Evolutionary conservation across 495 filamentous ascomycete species (phyloP).

Genomic region (Astrocystis sublimbata): DNA sequence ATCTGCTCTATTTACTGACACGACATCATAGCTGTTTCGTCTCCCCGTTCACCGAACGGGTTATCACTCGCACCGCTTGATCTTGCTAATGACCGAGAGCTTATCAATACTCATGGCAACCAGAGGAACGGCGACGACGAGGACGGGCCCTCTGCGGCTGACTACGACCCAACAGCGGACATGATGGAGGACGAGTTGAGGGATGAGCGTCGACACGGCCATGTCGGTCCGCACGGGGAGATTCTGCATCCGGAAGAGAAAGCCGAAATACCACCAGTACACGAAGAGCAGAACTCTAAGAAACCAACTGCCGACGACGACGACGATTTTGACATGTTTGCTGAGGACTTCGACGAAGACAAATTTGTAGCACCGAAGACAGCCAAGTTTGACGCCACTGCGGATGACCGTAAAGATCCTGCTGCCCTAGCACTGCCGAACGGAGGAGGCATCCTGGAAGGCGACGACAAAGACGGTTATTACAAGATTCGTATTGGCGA

Average conservation of each 20-base stretch:
- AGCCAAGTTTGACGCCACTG: slow-evolving; percentile 42
- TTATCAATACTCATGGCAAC: slow-evolving; percentile 60
- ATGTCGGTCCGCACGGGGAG: slow-evolving; percentile 50
- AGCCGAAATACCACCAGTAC: slow-evolving; percentile 39
- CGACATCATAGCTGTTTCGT: slow-evolving; percentile 32
- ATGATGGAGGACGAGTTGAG: slow-evolving; percentile 85
- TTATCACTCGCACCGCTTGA: slow-evolving; percentile 35
- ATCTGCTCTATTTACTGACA: slow-evolving; percentile 20
- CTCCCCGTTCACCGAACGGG: slow-evolving; percentile 41
- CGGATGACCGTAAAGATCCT: slow-evolving; percentile 33
- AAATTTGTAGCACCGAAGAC: slow-evolving; percentile 71
- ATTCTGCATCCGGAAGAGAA: slow-evolving; percentile 32
- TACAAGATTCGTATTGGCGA: slow-evolving; percentile 91
- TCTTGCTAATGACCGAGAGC: slow-evolving; percentile 56
- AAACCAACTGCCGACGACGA: slow-evolving; percentile 56
- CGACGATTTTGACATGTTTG: slow-evolving; percentile 93
- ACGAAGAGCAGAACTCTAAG: slow-evolving; percentile 36
- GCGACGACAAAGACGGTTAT: slow-evolving; percentile 92
- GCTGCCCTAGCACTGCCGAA: slow-evolving; percentile 48
- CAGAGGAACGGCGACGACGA: slow-evolving; percentile 51
- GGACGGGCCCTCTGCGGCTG: slow-evolving; percentile 85
- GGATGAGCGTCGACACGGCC: slow-evolving; percentile 61
- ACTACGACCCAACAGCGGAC: slow-evolving; percentile 92
- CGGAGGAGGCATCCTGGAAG: slow-evolving; percentile 82
- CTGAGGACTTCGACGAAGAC: slow-evolving; percentile 83